These are phyloP conservation scores for Paramecium primaurelia DNA, from an alignment of 73 alveolate genomes.

Conservation along the genomic window DNA sequence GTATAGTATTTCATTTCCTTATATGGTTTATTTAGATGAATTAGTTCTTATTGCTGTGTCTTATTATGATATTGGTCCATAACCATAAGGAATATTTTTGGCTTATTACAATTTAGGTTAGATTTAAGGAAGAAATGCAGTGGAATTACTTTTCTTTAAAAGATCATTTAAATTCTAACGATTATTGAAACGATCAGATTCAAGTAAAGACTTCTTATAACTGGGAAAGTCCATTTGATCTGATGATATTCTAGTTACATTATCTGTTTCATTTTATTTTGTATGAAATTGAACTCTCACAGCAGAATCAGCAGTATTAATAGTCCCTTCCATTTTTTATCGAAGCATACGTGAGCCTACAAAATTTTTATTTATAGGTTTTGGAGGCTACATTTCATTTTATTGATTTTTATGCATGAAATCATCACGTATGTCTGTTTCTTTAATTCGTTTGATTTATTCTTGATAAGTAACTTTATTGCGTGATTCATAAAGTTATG, in stretches of 20 bases:
- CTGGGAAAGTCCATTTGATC: neutral
- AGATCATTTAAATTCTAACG: neutral
- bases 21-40: neutral
- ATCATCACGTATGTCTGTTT: neutral
- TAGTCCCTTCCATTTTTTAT: neutral
- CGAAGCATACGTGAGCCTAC: neutral
- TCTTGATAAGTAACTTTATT: neutral
- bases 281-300: neutral
- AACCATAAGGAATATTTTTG: neutral
- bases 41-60: constrained; percentile 9
- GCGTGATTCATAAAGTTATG: neutral
- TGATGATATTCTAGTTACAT: neutral
- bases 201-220: neutral
- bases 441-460: neutral
- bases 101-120: neutral
- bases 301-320: neutral
- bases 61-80: neutral
- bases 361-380: neutral
- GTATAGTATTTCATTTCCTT: neutral
- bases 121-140: constrained; percentile 3
- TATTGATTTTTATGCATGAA: neutral
- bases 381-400: neutral
- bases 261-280: neutral
- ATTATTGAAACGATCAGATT: neutral
- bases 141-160: neutral